Evolutionary conservation across 2,329 filamentous ascomycete genomes (phyloP).

Genomic region (Cytospora paraplurivora): DNA sequence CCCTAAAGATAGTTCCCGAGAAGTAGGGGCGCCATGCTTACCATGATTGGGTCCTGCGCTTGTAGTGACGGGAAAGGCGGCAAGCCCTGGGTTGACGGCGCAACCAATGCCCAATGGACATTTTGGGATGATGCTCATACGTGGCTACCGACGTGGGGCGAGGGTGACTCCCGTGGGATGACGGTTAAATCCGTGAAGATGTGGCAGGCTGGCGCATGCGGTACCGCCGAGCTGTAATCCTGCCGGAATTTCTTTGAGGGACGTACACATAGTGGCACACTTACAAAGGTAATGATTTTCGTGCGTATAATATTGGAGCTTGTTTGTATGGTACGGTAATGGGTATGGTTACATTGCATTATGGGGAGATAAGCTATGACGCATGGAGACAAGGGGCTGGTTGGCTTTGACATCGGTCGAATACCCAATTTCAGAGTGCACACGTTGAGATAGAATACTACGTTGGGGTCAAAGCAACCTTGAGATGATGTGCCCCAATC

Average conservation of each 20-base stretch:
- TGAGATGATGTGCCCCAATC: neutral
- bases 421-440: neutral
- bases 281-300: neutral
- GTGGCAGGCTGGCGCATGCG: slow-evolving; percentile 45
- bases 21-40: slow-evolving; percentile 19
- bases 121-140: slow-evolving; percentile 45
- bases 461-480: neutral
- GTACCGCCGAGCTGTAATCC: slow-evolving; percentile 24
- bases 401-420: neutral
- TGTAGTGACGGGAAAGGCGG: slow-evolving; percentile 44
- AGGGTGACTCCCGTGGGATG: slow-evolving; percentile 46
- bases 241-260: neutral
- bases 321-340: slow-evolving; percentile 9
- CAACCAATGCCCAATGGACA: slow-evolving; percentile 42
- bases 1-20: neutral
- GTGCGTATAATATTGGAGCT: slow-evolving; percentile 12
- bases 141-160: slow-evolving; percentile 53
- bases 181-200: slow-evolving; percentile 50
- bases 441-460: neutral
- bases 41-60: neutral
- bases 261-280: neutral
- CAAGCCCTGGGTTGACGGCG: slow-evolving; percentile 51
- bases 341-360: slow-evolving; percentile 18
- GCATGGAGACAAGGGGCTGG: neutral
- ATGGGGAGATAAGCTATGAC: neutral